Percentiles rank a stretch among this genome's conserved stretches.
phyloP scores from a whole-genome alignment of 2,329 filamentous ascomycete species.

The Hypoxylon sp. region DNA sequence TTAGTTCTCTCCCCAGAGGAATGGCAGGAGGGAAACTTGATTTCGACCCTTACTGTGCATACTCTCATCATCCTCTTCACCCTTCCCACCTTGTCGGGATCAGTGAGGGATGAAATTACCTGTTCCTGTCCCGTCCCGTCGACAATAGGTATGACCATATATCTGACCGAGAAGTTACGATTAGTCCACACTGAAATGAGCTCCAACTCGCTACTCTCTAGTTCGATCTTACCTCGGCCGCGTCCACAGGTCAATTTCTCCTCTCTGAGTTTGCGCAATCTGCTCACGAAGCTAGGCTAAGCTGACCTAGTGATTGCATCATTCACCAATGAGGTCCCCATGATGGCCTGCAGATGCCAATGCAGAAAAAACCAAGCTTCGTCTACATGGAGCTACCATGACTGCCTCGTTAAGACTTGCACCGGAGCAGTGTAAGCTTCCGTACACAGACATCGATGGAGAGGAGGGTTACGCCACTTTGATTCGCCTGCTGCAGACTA shows the following conservation, averaged over 20 bases:
- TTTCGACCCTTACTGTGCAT: neutral
- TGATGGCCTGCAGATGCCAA: constrained; percentile 48
- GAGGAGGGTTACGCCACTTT: constrained; percentile 24
- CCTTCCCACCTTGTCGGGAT: neutral
- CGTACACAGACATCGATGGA: constrained; percentile 29
- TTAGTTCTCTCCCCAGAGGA: constrained; percentile 8
- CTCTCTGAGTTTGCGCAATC: constrained; percentile 27
- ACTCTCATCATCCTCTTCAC: neutral
- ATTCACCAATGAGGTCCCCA: constrained; percentile 43
- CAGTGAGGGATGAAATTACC: constrained; percentile 15
- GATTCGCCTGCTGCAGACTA: constrained; percentile 47
- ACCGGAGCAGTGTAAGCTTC: constrained; percentile 29
- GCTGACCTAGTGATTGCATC: constrained; percentile 39
- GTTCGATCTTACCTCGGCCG: constrained; percentile 11
- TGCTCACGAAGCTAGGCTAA: constrained; percentile 34
- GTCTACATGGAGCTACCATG: constrained; percentile 44
- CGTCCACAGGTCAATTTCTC: constrained; percentile 25
- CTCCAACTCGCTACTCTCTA: constrained; percentile 13
- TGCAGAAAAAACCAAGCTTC: constrained; percentile 40
- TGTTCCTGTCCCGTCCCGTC: neutral
- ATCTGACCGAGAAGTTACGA: constrained; percentile 17
- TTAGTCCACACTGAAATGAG: constrained; percentile 12
- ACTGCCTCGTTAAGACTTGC: constrained; percentile 33
- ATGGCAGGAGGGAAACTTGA: neutral
- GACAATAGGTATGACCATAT: constrained; percentile 2